These are phyloP conservation scores for Colletotrichum higginsianum DNA, from an alignment of 2,329 filamentous ascomycete genomes.

Conservation along the genomic window DNA sequence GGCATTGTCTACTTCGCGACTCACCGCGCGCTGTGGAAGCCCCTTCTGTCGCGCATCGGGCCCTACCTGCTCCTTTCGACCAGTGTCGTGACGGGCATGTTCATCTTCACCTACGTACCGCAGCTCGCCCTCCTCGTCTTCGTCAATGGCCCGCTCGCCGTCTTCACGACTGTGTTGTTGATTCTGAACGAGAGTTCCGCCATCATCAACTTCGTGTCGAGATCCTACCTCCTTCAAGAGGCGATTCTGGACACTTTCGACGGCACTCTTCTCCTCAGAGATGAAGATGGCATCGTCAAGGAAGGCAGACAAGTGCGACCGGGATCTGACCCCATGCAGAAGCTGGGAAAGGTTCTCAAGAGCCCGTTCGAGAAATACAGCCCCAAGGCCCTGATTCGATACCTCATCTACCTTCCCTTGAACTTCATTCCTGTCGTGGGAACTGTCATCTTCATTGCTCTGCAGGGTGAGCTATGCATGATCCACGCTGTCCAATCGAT, in stretches of 20 bases:
- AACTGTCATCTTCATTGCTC: conserved; percentile 82
- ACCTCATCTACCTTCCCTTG: conserved; percentile 88
- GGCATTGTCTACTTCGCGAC: conserved; percentile 73
- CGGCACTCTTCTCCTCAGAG: conserved; percentile 71
- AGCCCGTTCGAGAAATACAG: conserved; percentile 71
- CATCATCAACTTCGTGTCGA: conserved; percentile 70
- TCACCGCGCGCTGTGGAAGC: conserved; percentile 71
- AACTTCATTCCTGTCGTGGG: conserved; percentile 95
- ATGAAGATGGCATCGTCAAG: conserved; percentile 74
- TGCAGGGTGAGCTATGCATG: conserved; percentile 71
- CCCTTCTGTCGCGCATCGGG: conserved; percentile 67
- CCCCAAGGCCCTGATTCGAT: conserved; percentile 78
- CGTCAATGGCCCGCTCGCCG: conserved; percentile 86
- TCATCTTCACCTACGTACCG: conserved; percentile 87
- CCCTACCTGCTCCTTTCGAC: conserved; percentile 79
- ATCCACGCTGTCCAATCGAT: conserved; percentile 36
- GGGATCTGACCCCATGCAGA: conserved; percentile 69
- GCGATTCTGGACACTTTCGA: conserved; percentile 92
- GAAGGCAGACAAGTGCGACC: conserved; percentile 81
- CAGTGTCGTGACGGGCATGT: conserved; percentile 84
- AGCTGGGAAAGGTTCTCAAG: conserved; percentile 71
- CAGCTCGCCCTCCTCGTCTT: conserved; percentile 87
- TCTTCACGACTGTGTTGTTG: conserved; percentile 79
- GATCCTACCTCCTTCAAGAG: conserved; percentile 84
- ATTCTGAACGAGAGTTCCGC: conserved; percentile 75